A percentile compares a stretch with the other conserved stretches of the same genome.
Evolutionary conservation across 108 stramenopile species (phyloP).

Genomic region (Nitzschia sp.): DNA sequence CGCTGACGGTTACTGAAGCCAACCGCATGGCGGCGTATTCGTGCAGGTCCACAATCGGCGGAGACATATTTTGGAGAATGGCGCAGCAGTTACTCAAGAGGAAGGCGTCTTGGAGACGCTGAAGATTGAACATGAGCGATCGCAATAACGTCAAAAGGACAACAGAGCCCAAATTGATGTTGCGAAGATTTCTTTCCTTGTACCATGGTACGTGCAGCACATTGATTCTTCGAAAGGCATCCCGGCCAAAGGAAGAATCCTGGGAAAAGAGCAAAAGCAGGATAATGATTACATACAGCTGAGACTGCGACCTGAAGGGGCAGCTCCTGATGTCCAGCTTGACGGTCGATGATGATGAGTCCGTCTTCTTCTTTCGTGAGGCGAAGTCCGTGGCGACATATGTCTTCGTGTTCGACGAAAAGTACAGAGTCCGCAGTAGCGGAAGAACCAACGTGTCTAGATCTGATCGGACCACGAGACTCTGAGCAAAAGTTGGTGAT

Average conservation of each 20-base stretch:
- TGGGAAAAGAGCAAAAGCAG: slow-evolving; percentile 81
- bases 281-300: slow-evolving; percentile 82
- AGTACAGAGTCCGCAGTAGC: slow-evolving; percentile 62
- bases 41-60: slow-evolving; percentile 60
- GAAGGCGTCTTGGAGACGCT: slow-evolving; percentile 70
- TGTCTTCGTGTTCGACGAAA: slow-evolving; percentile 30
- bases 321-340: slow-evolving; percentile 40
- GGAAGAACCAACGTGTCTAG: slow-evolving; percentile 76
- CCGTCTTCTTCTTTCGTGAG: not conserved
- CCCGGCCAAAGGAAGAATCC: slow-evolving; percentile 78
- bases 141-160: slow-evolving; percentile 68
- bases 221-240: slow-evolving; percentile 67
- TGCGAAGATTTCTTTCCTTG: slow-evolving; percentile 68
- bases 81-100: slow-evolving; percentile 84
- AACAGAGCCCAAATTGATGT: slow-evolving; percentile 74
- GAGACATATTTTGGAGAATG: slow-evolving; percentile 71
- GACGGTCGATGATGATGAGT: not conserved
- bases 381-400: slow-evolving; percentile 28
- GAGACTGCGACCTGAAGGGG: slow-evolving; percentile 77
- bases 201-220: slow-evolving; percentile 70
- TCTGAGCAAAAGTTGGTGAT: slow-evolving; percentile 70
- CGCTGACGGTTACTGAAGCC: slow-evolving; percentile 61
- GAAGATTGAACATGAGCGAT: slow-evolving; percentile 71
- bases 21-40: slow-evolving; percentile 82
- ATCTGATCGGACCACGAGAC: slow-evolving; percentile 65